These are phyloP conservation scores for Nakazawaea holstii DNA, from an alignment of 805 yeast species.

Conservation along the genomic window DNA sequence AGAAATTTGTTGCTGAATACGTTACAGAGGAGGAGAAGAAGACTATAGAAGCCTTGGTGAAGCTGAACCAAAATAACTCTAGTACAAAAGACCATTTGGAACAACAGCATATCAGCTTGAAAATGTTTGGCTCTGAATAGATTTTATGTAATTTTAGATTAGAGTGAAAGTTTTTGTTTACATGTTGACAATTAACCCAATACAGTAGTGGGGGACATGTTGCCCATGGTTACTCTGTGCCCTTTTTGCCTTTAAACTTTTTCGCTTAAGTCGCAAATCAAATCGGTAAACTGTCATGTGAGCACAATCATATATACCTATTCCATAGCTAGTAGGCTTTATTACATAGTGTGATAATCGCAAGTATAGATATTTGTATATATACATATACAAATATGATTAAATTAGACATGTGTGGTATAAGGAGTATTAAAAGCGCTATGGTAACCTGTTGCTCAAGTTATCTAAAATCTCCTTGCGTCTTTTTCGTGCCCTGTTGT, in stretches of 20 bases:
- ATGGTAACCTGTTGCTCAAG: background rate
- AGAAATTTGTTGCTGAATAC: conserved; percentile 32
- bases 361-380: no score
- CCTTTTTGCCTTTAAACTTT: background rate
- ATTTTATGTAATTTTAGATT: background rate
- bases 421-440: background rate
- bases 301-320: no score
- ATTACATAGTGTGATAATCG: no score
- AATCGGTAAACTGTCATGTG: no score
- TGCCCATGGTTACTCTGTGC: background rate
- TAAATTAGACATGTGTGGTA: background rate
- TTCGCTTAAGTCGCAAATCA: background rate
- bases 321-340: no score
- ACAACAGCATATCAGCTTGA: conserved; percentile 42
- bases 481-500: background rate
- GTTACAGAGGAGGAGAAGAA: conserved; percentile 36
- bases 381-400: no score
- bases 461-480: background rate
- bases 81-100: conserved; percentile 16
- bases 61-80: conserved; percentile 20
- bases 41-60: conserved; percentile 38
- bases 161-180: background rate
- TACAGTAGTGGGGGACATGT: background rate
- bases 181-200: conserved; percentile 4
- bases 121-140: conserved; percentile 32